Percentiles rank a stretch among this genome's conserved stretches.
Conservation (phyloP, 495 filamentous ascomycete species). For the Penicillium manginii region DNA sequence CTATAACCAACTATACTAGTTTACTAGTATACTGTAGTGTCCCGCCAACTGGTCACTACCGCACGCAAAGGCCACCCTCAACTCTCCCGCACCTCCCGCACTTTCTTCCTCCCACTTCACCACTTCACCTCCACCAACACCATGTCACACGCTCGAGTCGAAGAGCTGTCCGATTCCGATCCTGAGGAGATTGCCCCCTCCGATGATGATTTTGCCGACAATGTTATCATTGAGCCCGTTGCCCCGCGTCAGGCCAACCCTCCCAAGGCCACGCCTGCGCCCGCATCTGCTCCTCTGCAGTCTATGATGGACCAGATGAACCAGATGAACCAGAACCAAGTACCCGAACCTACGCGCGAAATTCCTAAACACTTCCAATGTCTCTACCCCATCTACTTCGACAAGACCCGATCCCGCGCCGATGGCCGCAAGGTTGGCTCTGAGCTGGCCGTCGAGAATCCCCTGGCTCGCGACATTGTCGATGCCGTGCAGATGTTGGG, state of each 20-base stretch:
- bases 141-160: conserved; percentile 87
- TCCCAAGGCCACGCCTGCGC: neutral
- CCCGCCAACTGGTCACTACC: conserved; percentile 9
- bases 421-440: conserved; percentile 77
- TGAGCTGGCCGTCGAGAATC: conserved; percentile 77
- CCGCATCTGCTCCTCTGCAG: conserved; percentile 7
- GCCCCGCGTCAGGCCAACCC: conserved; percentile 26
- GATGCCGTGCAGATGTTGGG: conserved; percentile 77
- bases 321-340: conserved; percentile 33
- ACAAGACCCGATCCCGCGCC: conserved; percentile 70
- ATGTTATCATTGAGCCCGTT: conserved; percentile 45
- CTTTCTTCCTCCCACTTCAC: conserved; percentile 14
- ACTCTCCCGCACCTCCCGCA: conserved; percentile 12
- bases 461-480: conserved; percentile 86
- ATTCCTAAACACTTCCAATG: conserved; percentile 80
- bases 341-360: conserved; percentile 46
- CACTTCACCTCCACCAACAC: conserved; percentile 13
- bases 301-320: no score
- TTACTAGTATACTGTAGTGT: no score
- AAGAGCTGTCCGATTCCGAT: conserved; percentile 85
- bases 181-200: conserved; percentile 75
- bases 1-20: no score
- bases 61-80: neutral
- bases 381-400: conserved; percentile 95
- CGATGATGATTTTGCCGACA: conserved; percentile 58